phyloP scores from a whole-genome alignment of 2,329 filamentous ascomycete species.

The Magnaporthiopsis incrustans region DNA sequence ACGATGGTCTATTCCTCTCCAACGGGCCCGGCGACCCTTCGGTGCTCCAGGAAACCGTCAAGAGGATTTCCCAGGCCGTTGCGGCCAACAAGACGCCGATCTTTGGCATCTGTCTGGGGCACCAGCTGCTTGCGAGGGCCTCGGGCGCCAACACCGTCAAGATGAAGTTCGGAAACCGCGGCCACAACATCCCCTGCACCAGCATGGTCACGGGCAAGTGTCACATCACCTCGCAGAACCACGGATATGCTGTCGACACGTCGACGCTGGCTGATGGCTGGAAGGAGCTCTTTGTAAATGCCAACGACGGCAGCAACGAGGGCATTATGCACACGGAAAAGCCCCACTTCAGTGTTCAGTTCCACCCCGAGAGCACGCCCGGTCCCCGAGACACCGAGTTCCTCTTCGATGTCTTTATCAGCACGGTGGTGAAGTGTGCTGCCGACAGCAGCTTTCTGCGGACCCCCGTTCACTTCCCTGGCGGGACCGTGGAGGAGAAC shows the following conservation, averaged over 20 bases:
- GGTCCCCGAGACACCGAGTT: conserved; percentile 94
- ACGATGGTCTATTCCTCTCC: conserved; percentile 94
- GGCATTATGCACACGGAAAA: conserved; percentile 81
- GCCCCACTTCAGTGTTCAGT: conserved; percentile 98
- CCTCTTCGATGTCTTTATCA: conserved; percentile 93
- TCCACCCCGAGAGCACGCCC: conserved; percentile 95
- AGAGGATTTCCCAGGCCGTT: conserved; percentile 70
- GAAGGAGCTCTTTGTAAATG: conserved; percentile 94
- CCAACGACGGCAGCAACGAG: conserved; percentile 97
- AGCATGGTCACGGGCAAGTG: conserved; percentile 93
- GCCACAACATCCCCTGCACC: conserved; percentile 97
- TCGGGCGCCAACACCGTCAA: conserved; percentile 80
- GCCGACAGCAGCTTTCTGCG: conserved; percentile 58
- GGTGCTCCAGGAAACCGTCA: conserved; percentile 69
- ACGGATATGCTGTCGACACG: conserved; percentile 89
- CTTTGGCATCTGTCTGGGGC: conserved; percentile 93
- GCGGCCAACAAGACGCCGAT: conserved; percentile 75
- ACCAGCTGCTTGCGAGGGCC: conserved; percentile 85
- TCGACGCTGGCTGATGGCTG: conserved; percentile 67
- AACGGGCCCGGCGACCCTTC: conserved; percentile 96
- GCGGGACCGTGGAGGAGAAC: conserved; percentile 74
- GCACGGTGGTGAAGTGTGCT: conserved; percentile 68
- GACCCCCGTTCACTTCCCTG: conserved; percentile 77
- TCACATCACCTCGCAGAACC: conserved; percentile 98
- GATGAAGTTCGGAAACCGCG: conserved; percentile 99